Percentiles rank a stretch among this genome's conserved stretches.
These are phyloP conservation scores for Coemansia sp. DNA, from an alignment of 192 early-diverging fungal genomes.

Conservation along the genomic window DNA sequence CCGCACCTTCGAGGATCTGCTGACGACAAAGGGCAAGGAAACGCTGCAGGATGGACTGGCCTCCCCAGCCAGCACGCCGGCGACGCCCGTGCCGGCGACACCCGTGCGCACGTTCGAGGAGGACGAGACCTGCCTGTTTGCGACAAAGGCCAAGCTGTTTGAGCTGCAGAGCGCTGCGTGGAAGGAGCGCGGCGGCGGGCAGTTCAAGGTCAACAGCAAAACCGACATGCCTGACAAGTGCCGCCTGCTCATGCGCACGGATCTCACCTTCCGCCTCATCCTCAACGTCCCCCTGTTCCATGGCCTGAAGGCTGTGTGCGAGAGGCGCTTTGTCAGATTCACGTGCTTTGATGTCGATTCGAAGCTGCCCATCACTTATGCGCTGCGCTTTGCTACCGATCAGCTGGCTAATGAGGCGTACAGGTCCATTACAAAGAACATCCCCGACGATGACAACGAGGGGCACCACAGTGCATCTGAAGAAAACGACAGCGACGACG, in stretches of 20 bases:
- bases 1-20: conserved; percentile 38
- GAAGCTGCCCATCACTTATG: conserved; percentile 24
- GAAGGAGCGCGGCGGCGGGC: conserved; percentile 52
- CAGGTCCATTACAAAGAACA: conserved; percentile 6
- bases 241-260: conserved; percentile 53
- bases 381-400: conserved; percentile 34
- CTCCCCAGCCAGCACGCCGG: not conserved
- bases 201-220: conserved; percentile 44
- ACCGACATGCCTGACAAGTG: conserved; percentile 12
- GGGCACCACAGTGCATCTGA: not conserved
- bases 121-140: conserved; percentile 44
- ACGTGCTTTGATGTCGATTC: conserved; percentile 26
- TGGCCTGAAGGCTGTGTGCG: conserved; percentile 28
- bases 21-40: conserved; percentile 33
- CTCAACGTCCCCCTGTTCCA: conserved; percentile 45
- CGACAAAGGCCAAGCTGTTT: conserved; percentile 50
- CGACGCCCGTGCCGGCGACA: not conserved
- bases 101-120: conserved; percentile 49
- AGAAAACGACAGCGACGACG: not conserved
- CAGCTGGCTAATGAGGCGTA: conserved; percentile 17
- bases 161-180: conserved; percentile 34
- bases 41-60: conserved; percentile 12
- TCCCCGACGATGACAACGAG: not conserved
- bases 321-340: conserved; percentile 42
- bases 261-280: conserved; percentile 44